These are phyloP conservation scores for Raphanus hybrid DNA, from an alignment of 441 rosid species.

Conservation along the genomic window DNA sequence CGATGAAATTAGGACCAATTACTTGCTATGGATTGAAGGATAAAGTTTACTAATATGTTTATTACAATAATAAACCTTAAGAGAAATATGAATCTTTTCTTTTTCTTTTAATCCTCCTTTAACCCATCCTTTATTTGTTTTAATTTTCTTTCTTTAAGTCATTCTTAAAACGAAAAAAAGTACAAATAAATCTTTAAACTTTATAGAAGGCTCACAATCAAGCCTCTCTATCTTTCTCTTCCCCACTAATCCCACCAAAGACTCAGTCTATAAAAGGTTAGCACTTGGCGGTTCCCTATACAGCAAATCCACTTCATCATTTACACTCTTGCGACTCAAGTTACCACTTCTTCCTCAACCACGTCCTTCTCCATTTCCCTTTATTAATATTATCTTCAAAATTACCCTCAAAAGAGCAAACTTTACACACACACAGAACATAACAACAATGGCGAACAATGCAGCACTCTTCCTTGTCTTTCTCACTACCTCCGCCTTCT, in stretches of 20 bases:
- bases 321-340: constrained; percentile 34
- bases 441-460: constrained; percentile 36
- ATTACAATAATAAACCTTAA: not conserved
- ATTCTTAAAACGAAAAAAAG: not conserved
- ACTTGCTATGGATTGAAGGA: not conserved
- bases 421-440: constrained; percentile 18
- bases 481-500: constrained; percentile 39
- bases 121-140: too few species aligned
- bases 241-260: constrained; percentile 36
- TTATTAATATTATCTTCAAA: constrained; percentile 26
- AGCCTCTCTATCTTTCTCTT: constrained; percentile 24
- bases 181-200: not conserved
- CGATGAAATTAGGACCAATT: too few species aligned
- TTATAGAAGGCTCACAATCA: constrained; percentile 33
- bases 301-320: constrained; percentile 33
- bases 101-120: too few species aligned
- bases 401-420: not conserved
- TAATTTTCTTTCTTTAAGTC: too few species aligned
- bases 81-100: constrained; percentile 1
- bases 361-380: constrained; percentile 20
- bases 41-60: too few species aligned
- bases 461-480: constrained; percentile 44
- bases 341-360: constrained; percentile 38
- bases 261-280: constrained; percentile 28
- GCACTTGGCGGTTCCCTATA: constrained; percentile 36